These are phyloP conservation scores for Rhodotorula sphaerocarpa DNA, from an alignment of 768 basidiomycete genomes.

Conservation along the genomic window DNA sequence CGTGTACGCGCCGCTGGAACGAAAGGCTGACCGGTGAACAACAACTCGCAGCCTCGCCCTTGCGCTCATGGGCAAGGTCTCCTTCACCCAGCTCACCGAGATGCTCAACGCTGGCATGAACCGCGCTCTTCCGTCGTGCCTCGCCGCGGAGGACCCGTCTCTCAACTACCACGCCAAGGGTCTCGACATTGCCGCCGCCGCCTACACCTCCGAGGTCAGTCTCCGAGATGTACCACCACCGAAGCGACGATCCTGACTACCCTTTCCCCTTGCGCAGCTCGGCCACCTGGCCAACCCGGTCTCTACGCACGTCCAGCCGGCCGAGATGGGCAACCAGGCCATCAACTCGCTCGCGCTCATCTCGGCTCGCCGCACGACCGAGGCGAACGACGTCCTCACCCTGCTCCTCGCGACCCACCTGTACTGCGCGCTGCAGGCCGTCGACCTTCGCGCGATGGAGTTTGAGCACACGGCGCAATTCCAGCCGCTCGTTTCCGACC, in stretches of 20 bases:
- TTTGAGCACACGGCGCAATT: conserved; percentile 55
- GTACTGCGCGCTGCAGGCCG: conserved; percentile 63
- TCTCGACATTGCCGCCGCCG: conserved; percentile 71
- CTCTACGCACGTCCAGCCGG: conserved; percentile 61
- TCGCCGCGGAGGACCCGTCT: conserved; percentile 45
- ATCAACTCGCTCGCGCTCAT: conserved; percentile 80
- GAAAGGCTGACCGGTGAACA: too few species aligned
- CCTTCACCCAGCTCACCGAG: conserved; percentile 63
- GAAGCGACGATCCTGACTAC: neutral
- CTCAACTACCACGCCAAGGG: conserved; percentile 78
- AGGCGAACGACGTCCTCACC: conserved; percentile 67
- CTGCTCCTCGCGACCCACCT: conserved; percentile 67
- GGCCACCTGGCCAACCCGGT: conserved; percentile 76
- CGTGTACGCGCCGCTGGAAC: too few species aligned
- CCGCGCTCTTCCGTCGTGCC: conserved; percentile 64
- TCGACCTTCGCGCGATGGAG: conserved; percentile 72
- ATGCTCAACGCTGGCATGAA: conserved; percentile 73
- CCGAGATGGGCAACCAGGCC: conserved; percentile 88
- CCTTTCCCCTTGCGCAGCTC: conserved; percentile 42
- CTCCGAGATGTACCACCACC: neutral
- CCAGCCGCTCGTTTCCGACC: conserved; percentile 49
- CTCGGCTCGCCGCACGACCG: conserved; percentile 69
- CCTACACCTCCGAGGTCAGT: conserved; percentile 60
- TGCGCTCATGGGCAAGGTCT: conserved; percentile 62
- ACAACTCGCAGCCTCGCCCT: conserved; percentile 47